Evolutionary conservation across 345 rosid species (phyloP), one percentile per base, ranked within the genome.

Genomic region (Eucalyptus marginata): DNA sequence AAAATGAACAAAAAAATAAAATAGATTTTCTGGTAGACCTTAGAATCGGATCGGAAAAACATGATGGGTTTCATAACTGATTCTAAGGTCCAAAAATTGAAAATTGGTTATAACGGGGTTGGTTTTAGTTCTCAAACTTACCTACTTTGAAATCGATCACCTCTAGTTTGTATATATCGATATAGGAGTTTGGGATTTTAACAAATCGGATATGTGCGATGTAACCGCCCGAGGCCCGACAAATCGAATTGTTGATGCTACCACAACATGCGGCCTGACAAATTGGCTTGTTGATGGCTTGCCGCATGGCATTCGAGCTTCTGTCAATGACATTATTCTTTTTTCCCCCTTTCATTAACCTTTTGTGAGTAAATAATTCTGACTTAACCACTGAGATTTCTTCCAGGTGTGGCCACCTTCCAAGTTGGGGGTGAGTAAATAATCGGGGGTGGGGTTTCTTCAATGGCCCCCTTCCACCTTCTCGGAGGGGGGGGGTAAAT

Each of bases 21-120:
- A 18, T 7, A 52, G 1, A 2, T 52, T 18, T 0, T 2, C 2
- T 18, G 1, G 9, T 18, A 52, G 10, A 18, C 0, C 0, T 52
- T 52, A 52, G 58, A 52, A 18, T 0, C 0, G 5, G 2, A 52
- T 52, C 1, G 24, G 1, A 52, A 52, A 52, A 18, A 1, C 5
- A 52, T 52, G 25, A 0, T 52, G 7, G 10, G 58, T 52, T 52
- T 52, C 1, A 52, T 0, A 52, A 7, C 1, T 0, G 2, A 52
- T 18, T 52, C 10, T 0, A 18, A 18, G 1, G 58, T 18, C 58
- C 24, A 1, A 52, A 52, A 52, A 52, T 0, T 52, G 1, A 52
- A 52, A 52, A 52, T 0, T 0, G 0, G 24, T 52, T 18, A 52
- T 52, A 52, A 7, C 10, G 58, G 58, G 58, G 1, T 52, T 52